Evolutionary conservation across 1,139 yeast species (phyloP).

Genomic region (Diutina rugosa): DNA sequence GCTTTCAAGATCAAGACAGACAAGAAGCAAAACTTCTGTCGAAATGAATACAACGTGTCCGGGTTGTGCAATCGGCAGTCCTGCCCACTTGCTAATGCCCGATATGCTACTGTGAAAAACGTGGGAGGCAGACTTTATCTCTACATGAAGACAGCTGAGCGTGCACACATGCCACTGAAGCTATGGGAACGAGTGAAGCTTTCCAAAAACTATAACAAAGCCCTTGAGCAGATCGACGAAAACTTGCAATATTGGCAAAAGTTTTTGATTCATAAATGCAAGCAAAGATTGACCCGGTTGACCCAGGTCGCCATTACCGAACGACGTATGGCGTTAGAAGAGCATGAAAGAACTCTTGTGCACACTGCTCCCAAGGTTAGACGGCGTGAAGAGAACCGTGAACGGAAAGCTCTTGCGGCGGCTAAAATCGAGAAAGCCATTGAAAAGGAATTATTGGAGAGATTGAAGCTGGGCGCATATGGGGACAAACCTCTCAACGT

Average conservation of each 20-base stretch:
- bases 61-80: slow-evolving; percentile 90
- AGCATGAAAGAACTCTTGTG: slow-evolving; percentile 74
- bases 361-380: slow-evolving; percentile 89
- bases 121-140: slow-evolving; percentile 80
- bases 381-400: slow-evolving; percentile 87
- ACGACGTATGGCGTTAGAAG: slow-evolving; percentile 80
- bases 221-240: slow-evolving; percentile 77
- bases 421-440: slow-evolving; percentile 94
- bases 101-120: slow-evolving; percentile 88
- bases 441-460: slow-evolving; percentile 85
- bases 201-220: slow-evolving; percentile 78
- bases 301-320: slow-evolving; percentile 97
- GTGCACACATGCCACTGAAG: slow-evolving; percentile 89
- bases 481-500: slow-evolving; percentile 97
- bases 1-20: slow-evolving; percentile 75
- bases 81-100: slow-evolving; percentile 91
- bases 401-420: slow-evolving; percentile 90
- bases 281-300: slow-evolving; percentile 85
- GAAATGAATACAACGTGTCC: slow-evolving; percentile 80
- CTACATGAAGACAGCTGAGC: slow-evolving; percentile 94
- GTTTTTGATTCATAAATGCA: slow-evolving; percentile 82
- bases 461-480: slow-evolving; percentile 94
- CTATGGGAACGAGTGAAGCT: slow-evolving; percentile 90
- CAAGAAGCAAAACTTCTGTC: slow-evolving; percentile 70
- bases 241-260: slow-evolving; percentile 89